phyloP scores from a whole-genome alignment of 2,329 filamentous ascomycete species.

The Diplodia corticola region DNA sequence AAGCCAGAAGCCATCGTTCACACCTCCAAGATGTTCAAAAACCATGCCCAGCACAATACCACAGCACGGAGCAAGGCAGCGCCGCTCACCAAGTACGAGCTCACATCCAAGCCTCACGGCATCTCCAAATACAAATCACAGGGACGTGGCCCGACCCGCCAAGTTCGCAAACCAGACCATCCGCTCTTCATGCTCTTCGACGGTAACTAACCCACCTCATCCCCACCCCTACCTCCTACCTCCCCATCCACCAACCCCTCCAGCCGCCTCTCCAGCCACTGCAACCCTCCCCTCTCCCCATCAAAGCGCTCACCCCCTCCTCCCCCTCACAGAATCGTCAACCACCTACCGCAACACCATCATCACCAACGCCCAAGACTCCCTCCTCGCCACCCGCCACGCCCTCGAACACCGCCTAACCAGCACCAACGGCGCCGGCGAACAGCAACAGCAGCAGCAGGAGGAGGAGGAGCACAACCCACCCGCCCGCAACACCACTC shows the following conservation, averaged over 20 bases:
- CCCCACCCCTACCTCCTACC: neutral
- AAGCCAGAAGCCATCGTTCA: neutral
- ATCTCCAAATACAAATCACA: neutral
- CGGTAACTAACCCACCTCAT: constrained; percentile 26
- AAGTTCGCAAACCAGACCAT: constrained; percentile 27
- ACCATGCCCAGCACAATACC: neutral
- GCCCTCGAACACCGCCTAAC: constrained; percentile 26
- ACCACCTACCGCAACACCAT: constrained; percentile 32
- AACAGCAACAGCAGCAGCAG: constrained; percentile 27
- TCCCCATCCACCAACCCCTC: neutral
- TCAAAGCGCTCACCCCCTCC: neutral
- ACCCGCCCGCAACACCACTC: constrained; percentile 30
- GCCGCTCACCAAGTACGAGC: neutral
- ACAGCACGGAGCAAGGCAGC: neutral
- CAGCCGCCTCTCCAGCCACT: neutral
- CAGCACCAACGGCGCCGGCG: constrained; percentile 6
- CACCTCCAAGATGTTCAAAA: constrained; percentile 8
- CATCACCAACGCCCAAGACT: constrained; percentile 26
- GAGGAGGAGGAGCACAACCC: no score
- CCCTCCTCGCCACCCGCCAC: constrained; percentile 27
- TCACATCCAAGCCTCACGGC: constrained; percentile 12
- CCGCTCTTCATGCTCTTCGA: constrained; percentile 34
- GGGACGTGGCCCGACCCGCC: neutral
- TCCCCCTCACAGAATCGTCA: constrained; percentile 30
- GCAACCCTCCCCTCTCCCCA: neutral